A percentile compares a stretch with the other conserved stretches of the same genome.
phyloP scores from a whole-genome alignment of 768 basidiomycete genomes.

The Rubroboletus pulcherrimus region DNA sequence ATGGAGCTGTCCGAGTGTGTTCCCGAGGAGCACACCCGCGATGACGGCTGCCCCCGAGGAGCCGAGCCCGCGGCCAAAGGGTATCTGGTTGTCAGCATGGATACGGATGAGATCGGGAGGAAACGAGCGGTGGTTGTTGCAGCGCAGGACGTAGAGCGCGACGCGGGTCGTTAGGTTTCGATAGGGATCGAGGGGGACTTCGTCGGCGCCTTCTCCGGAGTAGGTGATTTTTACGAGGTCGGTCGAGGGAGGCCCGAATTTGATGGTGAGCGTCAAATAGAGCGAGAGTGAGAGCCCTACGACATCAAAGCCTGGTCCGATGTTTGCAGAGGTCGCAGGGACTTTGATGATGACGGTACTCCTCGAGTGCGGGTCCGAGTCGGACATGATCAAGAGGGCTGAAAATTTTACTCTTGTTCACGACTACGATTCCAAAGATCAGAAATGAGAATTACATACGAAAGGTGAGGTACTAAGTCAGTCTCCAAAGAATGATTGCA shows the following conservation, averaged over 20 bases:
- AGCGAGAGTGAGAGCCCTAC: constrained; percentile 96
- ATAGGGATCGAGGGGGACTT: constrained; percentile 92
- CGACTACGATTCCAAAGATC: background rate
- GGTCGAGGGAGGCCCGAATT: constrained; percentile 36
- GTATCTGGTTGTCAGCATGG: constrained; percentile 87
- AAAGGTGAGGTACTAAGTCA: background rate
- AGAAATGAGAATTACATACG: constrained; percentile 3
- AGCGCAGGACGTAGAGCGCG: constrained; percentile 96
- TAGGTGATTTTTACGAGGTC: constrained; percentile 65
- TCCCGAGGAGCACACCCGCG: constrained; percentile 88
- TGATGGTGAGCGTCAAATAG: constrained; percentile 71
- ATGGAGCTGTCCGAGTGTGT: constrained; percentile 71
- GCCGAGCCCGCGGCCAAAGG: constrained; percentile 95
- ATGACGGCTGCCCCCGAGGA: constrained; percentile 99
- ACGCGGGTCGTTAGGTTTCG: constrained; percentile 97
- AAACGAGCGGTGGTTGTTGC: constrained; percentile 69
- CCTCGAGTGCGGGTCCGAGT: constrained; percentile 8
- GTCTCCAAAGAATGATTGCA: background rate
- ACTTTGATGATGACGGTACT: constrained; percentile 69
- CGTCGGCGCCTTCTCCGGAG: constrained; percentile 82
- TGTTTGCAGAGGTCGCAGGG: constrained; percentile 98
- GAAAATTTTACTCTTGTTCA: background rate
- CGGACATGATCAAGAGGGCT: constrained; percentile 21
- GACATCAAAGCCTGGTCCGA: constrained; percentile 98
- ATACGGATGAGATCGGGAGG: constrained; percentile 67